These are phyloP conservation scores for Coemansia asiatica DNA, from an alignment of 192 early-diverging fungal genomes.

Conservation along the genomic window DNA sequence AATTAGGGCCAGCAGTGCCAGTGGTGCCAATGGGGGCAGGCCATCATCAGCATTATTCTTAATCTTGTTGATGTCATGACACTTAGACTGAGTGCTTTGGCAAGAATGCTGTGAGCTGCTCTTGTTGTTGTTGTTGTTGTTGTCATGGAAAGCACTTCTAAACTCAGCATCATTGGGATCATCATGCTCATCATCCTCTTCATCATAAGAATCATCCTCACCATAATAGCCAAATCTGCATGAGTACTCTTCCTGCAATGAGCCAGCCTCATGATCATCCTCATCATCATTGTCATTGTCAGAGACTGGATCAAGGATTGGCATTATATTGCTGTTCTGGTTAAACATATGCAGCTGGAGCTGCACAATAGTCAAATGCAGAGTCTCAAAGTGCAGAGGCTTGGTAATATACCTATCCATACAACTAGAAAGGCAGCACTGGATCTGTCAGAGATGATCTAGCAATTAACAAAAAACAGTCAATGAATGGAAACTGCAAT, in stretches of 20 bases:
- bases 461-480: too few species aligned
- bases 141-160: too few species aligned
- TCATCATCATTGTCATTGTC: slow-evolving; percentile 10
- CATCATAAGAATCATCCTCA: neutral
- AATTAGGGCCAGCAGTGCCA: neutral
- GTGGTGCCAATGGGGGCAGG: too few species aligned
- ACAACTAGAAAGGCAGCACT: slow-evolving; percentile 77
- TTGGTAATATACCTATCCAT: slow-evolving; percentile 85
- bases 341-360: slow-evolving; percentile 53
- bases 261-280: slow-evolving; percentile 6
- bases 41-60: slow-evolving; percentile 1
- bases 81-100: neutral
- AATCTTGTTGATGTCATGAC: neutral
- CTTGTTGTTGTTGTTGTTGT: neutral
- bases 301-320: slow-evolving; percentile 29
- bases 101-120: neutral
- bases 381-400: slow-evolving; percentile 55
- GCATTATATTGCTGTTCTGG: slow-evolving; percentile 43
- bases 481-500: too few species aligned
- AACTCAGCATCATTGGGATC: too few species aligned
- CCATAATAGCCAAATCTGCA: slow-evolving; percentile 3
- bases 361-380: slow-evolving; percentile 41
- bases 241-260: too few species aligned
- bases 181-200: slow-evolving; percentile 1
- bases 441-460: too few species aligned